These are phyloP conservation scores for Cotoneaster glaucophyllus DNA, from an alignment of 306 rosid species.

Conservation along the genomic window DNA sequence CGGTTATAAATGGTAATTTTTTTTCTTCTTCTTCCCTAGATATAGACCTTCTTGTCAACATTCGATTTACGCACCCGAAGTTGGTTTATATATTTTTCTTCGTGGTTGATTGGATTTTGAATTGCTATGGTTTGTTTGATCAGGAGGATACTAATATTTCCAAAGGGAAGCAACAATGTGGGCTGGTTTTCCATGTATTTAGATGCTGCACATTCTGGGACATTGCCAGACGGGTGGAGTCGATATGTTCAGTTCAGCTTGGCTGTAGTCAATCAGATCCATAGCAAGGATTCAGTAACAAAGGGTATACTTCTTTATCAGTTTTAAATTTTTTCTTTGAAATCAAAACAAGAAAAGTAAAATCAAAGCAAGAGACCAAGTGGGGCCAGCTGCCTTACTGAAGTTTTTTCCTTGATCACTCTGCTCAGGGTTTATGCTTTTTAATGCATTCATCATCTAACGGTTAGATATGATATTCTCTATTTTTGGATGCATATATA, in stretches of 20 bases:
- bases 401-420: too few species aligned
- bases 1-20: conserved; percentile 47
- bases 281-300: conserved; percentile 58
- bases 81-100: neutral
- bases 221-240: conserved; percentile 44
- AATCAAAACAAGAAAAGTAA: too few species aligned
- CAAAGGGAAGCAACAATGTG: conserved; percentile 82
- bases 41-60: too few species aligned
- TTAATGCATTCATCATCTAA: too few species aligned
- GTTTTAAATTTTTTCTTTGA: too few species aligned
- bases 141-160: conserved; percentile 63
- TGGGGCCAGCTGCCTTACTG: too few species aligned
- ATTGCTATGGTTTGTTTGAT: conserved; percentile 14
- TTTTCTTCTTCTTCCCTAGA: too few species aligned
- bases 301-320: conserved; percentile 46
- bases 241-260: conserved; percentile 44
- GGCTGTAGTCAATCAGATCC: conserved; percentile 68
- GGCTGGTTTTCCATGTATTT: conserved; percentile 53
- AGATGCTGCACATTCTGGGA: conserved; percentile 49
- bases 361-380: too few species aligned
- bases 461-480: too few species aligned
- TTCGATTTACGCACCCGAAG: too few species aligned
- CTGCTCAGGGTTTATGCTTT: too few species aligned
- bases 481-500: too few species aligned
- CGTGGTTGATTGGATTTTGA: conserved; percentile 6